Conservation (phyloP, 306 rosid genomes). For the Leucaena leucocephala region DNA sequence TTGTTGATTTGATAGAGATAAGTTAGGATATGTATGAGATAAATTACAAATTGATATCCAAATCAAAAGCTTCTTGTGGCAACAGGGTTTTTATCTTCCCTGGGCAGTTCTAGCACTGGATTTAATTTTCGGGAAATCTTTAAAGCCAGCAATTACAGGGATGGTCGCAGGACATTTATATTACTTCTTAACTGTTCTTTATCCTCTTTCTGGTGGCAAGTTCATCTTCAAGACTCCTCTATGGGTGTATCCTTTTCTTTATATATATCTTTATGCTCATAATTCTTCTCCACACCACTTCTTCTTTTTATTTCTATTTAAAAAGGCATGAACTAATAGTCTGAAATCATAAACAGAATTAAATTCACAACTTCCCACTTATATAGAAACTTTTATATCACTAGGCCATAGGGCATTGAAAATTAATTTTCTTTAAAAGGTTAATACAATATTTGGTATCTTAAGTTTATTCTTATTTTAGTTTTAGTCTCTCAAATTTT, state of each 20-base stretch:
- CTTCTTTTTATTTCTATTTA: too few species aligned
- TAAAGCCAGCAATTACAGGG: constrained; percentile 57
- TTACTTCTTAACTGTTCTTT: constrained; percentile 77
- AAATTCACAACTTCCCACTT: too few species aligned
- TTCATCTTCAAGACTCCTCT: constrained; percentile 61
- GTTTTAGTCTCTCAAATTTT: too few species aligned
- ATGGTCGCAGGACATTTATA: constrained; percentile 71
- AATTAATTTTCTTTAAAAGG: too few species aligned
- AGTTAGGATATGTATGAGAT: too few species aligned
- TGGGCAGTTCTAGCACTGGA: constrained; percentile 62
- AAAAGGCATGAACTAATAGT: too few species aligned
- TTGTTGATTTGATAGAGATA: too few species aligned
- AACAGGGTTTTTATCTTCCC: constrained; percentile 76
- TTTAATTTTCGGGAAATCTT: constrained; percentile 53
- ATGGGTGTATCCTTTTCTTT: constrained; percentile 68
- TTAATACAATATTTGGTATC: too few species aligned
- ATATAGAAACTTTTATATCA: too few species aligned
- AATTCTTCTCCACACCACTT: background rate
- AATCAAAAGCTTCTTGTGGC: background rate
- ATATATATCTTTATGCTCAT: background rate
- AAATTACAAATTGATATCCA: background rate
- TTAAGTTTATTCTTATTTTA: too few species aligned
- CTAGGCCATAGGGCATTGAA: too few species aligned
- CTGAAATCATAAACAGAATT: too few species aligned
- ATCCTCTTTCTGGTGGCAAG: constrained; percentile 76